Evolutionary conservation across 2,329 filamentous ascomycete species (phyloP).

Genomic region (Teratosphaeriaceae sp.): DNA sequence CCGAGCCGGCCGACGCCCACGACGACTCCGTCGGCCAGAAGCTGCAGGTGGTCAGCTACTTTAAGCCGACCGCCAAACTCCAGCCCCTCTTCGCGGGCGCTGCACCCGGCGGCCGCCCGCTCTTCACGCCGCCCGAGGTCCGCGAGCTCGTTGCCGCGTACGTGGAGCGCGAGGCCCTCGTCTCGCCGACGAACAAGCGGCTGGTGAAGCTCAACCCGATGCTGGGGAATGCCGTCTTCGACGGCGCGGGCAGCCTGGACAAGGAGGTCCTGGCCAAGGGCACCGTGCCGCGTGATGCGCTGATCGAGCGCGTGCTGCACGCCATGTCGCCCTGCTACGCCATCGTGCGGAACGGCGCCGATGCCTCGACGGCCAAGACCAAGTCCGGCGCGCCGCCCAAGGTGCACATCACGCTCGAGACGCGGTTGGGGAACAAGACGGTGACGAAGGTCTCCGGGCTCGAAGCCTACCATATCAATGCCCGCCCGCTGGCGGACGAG

Average conservation of each 20-base stretch:
- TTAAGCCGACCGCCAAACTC: slow-evolving; percentile 52
- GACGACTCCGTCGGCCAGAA: slow-evolving; percentile 42
- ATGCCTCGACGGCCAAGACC: slow-evolving; percentile 45
- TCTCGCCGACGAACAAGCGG: slow-evolving; percentile 53
- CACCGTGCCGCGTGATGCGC: slow-evolving; percentile 52
- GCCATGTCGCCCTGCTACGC: slow-evolving; percentile 51
- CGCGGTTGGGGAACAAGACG: slow-evolving; percentile 59
- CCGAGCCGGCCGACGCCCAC: slow-evolving; percentile 29
- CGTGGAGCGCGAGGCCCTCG: slow-evolving; percentile 50
- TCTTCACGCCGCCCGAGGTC: slow-evolving; percentile 56
- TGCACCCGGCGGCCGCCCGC: slow-evolving; percentile 28
- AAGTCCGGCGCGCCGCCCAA: slow-evolving; percentile 56
- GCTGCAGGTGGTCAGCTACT: slow-evolving; percentile 46
- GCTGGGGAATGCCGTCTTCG: slow-evolving; percentile 56
- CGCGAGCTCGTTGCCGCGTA: slow-evolving; percentile 52
- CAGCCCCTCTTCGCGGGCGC: slow-evolving; percentile 48
- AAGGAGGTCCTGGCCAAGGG: slow-evolving; percentile 52
- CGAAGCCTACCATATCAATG: slow-evolving; percentile 55
- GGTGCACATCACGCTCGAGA: slow-evolving; percentile 54
- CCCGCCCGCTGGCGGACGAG: slow-evolving; percentile 56
- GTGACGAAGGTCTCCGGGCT: slow-evolving; percentile 57
- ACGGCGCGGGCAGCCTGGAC: slow-evolving; percentile 47
- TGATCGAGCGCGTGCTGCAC: slow-evolving; percentile 53
- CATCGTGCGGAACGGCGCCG: slow-evolving; percentile 46
- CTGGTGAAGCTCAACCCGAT: slow-evolving; percentile 56